These are phyloP conservation scores for Pythium folliculosum DNA, from an alignment of 352 stramenopile species.

Conservation along the genomic window DNA sequence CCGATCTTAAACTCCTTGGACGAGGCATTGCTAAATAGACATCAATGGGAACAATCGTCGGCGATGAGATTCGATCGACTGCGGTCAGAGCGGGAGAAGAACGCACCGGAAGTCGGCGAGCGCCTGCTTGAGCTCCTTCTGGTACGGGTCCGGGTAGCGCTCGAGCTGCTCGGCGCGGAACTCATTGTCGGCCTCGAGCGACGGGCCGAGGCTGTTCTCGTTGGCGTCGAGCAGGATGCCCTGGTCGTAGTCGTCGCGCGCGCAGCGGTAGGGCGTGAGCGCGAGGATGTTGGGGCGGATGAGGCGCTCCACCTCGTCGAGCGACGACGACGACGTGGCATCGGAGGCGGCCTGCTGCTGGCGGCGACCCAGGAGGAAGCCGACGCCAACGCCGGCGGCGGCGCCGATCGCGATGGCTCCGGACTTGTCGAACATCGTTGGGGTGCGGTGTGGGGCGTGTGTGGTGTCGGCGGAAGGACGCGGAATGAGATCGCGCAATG, in stretches of 20 bases:
- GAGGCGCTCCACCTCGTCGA: conserved; percentile 82
- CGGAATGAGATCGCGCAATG: conserved; percentile 26
- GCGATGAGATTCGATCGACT: neutral
- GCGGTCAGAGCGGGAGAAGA: neutral
- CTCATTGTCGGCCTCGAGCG: conserved; percentile 72
- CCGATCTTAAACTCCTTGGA: conserved; percentile 57
- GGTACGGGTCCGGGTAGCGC: conserved; percentile 96
- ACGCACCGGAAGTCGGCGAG: conserved; percentile 81
- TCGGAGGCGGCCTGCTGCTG: conserved; percentile 27
- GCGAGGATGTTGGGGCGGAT: conserved; percentile 97
- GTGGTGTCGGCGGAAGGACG: conserved; percentile 1
- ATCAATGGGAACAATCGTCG: neutral
- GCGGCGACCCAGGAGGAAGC: conserved; percentile 63
- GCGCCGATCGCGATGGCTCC: conserved; percentile 60
- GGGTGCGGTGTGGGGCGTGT: neutral
- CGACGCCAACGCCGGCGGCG: conserved; percentile 63
- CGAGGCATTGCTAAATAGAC: conserved; percentile 43
- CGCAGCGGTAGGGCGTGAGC: conserved; percentile 96
- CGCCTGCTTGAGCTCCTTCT: conserved; percentile 91
- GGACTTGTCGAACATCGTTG: conserved; percentile 66
- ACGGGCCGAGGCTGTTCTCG: conserved; percentile 96
- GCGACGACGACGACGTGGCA: neutral
- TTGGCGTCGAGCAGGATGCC: conserved; percentile 97
- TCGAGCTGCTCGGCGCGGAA: conserved; percentile 85
- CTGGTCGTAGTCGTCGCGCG: conserved; percentile 95